phyloP scores from a whole-genome alignment of 75 land plant genomes.

The Cupressus sempervirens region DNA sequence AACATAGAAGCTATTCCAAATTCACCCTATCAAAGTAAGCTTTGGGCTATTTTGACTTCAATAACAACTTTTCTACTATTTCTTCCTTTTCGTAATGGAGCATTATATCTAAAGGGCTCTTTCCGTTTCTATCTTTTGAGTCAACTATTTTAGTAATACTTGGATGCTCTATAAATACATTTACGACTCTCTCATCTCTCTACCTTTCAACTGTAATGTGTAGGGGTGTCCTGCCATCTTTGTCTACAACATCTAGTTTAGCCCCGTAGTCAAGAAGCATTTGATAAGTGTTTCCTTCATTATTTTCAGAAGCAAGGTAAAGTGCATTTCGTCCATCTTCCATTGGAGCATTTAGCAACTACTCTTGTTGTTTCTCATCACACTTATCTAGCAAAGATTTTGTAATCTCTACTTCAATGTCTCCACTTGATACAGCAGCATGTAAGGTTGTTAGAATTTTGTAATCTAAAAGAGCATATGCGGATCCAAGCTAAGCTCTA shows the following conservation, averaged over 20 bases:
- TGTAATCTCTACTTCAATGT: not conserved
- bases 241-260: not conserved
- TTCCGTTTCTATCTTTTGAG: not conserved
- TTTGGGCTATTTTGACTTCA: not conserved
- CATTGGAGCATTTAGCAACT: not conserved
- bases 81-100: not conserved
- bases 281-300: not conserved
- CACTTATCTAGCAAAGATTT: not conserved
- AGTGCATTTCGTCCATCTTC: not conserved
- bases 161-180: not conserved
- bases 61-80: not conserved
- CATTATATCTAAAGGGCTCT: not conserved
- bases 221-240: not conserved
- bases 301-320: not conserved
- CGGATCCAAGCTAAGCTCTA: not conserved
- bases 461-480: not conserved
- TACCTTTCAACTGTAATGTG: not conserved
- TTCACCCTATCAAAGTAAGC: not conserved
- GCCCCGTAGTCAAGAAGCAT: not conserved
- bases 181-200: not conserved
- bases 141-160: not conserved
- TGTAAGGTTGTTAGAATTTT: not conserved
- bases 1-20: not conserved
- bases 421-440: not conserved
- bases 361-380: not conserved